Conservation (phyloP, 2,329 filamentous ascomycete species). For the Dothideomycetidae sp. region DNA sequence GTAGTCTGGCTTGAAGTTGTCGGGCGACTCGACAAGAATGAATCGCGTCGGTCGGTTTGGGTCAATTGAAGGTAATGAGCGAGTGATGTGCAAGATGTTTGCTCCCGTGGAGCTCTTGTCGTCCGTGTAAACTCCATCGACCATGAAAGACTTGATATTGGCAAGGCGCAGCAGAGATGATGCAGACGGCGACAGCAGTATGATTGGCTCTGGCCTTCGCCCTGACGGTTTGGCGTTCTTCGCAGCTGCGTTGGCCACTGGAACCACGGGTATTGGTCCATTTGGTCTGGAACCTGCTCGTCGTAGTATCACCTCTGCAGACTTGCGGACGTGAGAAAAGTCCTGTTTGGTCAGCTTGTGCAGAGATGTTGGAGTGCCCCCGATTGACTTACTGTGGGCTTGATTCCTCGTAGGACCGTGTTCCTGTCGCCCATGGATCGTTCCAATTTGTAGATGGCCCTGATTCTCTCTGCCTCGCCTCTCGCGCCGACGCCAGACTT, state of each 20-base stretch:
- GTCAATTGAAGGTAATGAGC: constrained; percentile 57
- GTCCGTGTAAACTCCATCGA: constrained; percentile 66
- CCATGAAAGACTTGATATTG: constrained; percentile 89
- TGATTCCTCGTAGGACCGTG: constrained; percentile 70
- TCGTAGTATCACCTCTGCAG: constrained; percentile 61
- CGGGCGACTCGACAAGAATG: constrained; percentile 83
- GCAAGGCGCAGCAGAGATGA: constrained; percentile 89
- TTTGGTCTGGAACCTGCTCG: constrained; percentile 30
- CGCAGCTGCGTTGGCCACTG: constrained; percentile 13
- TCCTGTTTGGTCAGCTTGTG: constrained; percentile 43
- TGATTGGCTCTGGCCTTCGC: constrained; percentile 64
- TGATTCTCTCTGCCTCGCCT: constrained; percentile 64
- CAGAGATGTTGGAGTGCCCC: not conserved
- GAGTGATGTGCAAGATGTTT: constrained; percentile 76
- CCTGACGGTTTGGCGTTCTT: constrained; percentile 21
- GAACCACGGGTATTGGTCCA: constrained; percentile 34
- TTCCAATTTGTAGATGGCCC: constrained; percentile 84
- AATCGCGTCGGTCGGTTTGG: constrained; percentile 67
- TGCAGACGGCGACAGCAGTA: constrained; percentile 88
- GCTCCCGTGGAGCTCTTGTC: constrained; percentile 45
- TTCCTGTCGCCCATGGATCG: constrained; percentile 87
- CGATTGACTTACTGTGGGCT: constrained; percentile 61
- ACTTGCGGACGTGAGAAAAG: constrained; percentile 84
- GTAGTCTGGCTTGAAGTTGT: constrained; percentile 96
- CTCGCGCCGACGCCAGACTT: constrained; percentile 29